These are phyloP conservation scores for Daldinia sp. DNA, from an alignment of 2,329 filamentous ascomycete genomes.

Conservation along the genomic window DNA sequence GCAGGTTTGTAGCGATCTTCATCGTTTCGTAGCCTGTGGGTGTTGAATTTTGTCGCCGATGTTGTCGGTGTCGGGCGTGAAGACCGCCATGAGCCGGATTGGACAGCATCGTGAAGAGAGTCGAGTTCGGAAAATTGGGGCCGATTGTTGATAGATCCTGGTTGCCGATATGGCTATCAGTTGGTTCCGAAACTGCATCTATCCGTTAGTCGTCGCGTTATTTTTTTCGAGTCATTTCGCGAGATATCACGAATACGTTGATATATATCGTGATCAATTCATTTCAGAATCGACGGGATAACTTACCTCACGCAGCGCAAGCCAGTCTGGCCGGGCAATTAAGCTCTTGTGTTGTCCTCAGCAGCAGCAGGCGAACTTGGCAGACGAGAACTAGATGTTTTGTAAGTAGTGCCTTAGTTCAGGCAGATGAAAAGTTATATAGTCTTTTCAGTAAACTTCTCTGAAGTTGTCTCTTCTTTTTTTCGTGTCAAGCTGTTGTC, in stretches of 20 bases:
- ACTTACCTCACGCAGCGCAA: conserved; percentile 50
- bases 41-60: conserved; percentile 89
- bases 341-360: conserved; percentile 43
- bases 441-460: conserved; percentile 11
- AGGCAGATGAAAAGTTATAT: conserved; percentile 19
- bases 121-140: conserved; percentile 68
- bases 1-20: conserved; percentile 71
- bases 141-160: conserved; percentile 59
- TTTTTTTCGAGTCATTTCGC: conserved; percentile 1
- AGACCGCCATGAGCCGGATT: conserved; percentile 72
- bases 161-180: conserved; percentile 47
- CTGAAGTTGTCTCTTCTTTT: conserved; percentile 10
- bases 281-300: conserved; percentile 21
- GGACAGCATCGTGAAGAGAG: conserved; percentile 82
- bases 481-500: conserved; percentile 11
- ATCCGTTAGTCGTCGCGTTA: conserved; percentile 30
- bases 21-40: conserved; percentile 79
- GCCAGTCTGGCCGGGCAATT: conserved; percentile 50
- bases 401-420: conserved; percentile 40
- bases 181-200: conserved; percentile 57
- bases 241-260: background rate
- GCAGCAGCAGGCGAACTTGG: conserved; percentile 47
- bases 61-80: conserved; percentile 76
- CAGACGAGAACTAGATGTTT: conserved; percentile 45
- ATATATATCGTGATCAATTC: no score